Evolutionary conservation across 78 protist genomes (phyloP), one percentile per base, ranked within the genome.

Genomic region (Dictyostelium firmibasis): DNA sequence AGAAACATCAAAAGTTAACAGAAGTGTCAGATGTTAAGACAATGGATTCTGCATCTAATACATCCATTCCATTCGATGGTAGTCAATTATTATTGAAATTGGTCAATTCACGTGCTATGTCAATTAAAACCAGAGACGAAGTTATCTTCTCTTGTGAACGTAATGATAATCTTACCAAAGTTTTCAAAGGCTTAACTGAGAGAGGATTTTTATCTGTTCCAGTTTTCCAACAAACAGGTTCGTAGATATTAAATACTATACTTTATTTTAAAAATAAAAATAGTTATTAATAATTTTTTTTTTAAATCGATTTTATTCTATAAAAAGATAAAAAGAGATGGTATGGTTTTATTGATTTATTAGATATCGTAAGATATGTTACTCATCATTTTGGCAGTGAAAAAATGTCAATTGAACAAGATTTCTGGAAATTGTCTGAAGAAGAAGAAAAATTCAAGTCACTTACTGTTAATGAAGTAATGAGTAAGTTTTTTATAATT

Each of bases 301-400:
- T 64, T 83, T 62, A 7, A 23, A n/a, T n/a, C n/a, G 4, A 38
- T 38, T 38, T 38, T 35, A 31, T 3, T 70, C 31, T 14, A 4
- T 38, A 4, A 47, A 33, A 44, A 88, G 93, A 89, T 67, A 89
- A 89, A 69, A 78, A 89, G 53, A 89, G 57, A 89, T 89, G 94
- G 94, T 76, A 62, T 70, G 84, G 86, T n/a, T 89, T 89, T 53
- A 14, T 89, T 70, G 94, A 81, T 35, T 35, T 89, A 20, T 89
- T 60, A 43, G 94, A 89, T 81, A 89, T 89, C 25, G 94, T 89
- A 11, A 78, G 75, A 64, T 81, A 89, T 89, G 94, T 89, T 18
- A 89, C 84, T 31, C 29, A 38, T 31, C 79, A 89, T 31, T 89
- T 89, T 50, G 87, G 88, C 14, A 31, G 13, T 25, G 94, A 78